Evolutionary conservation across 257 asterid genomes (phyloP), one percentile per base, ranked within the genome.

Genomic region (Lycium ferocissimum): DNA sequence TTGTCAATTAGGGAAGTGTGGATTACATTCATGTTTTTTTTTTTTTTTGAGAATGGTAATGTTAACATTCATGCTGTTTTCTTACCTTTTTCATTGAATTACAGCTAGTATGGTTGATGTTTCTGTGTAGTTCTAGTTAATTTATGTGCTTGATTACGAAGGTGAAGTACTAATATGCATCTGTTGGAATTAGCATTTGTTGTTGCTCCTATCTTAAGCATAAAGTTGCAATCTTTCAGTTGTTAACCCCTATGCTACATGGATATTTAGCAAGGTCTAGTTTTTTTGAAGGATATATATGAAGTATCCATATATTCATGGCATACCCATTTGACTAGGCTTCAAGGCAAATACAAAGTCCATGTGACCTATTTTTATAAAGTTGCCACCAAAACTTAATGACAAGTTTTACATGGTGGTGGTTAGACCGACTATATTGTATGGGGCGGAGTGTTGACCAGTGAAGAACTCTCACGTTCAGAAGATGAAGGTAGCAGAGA

Each of bases 101-200:
- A 14, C 59, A 22, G 57, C 37, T 81, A 9, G 59, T 12, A 58
- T 47, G 2, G 14, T 62, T 82, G 63, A 22, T 69, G 54, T n/a
- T 71, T 49, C n/a, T 9, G 57, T 26, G 11, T 40, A 38, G 38
- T 10, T 43, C 15, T 10, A 20, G 22, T 66, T 65, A 17, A 66
- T 65, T 82, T 10, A 18, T 54, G 12, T 65, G 79, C 85, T 82
- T 82, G 37, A 82, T 53, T 80, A 72, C 2, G 2, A 43, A n/a
- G 18, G n/a, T 9, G 18, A 43, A 40, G 37, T 49, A 71, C 26
- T 43, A 43, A 72, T 71, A 72, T 45, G 59, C 2, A 7, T 45
- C 18, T 22, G 11, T 17, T 0, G 18, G 59, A 18, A 45, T 73
- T 45, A 73, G 38, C 80, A n/a, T 45, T 72, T 72, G 18, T 9